Evolutionary conservation across 2,329 filamentous ascomycete genomes (phyloP), one percentile per base, ranked within the genome.

Genomic region (Westerdykella sp.): DNA sequence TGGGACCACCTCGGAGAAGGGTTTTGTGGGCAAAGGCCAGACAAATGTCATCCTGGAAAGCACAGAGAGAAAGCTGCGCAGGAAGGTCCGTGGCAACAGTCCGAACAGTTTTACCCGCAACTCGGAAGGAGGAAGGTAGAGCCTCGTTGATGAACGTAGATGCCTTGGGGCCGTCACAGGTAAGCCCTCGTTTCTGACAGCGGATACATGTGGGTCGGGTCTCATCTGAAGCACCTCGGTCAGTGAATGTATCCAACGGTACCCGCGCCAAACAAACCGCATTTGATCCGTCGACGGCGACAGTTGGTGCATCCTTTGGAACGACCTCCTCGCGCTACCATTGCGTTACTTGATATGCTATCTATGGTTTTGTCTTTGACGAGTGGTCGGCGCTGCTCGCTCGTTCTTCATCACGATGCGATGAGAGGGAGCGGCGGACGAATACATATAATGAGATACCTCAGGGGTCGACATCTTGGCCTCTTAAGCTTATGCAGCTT

Each of bases 291-390:
- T 21, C 57, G 49, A 31, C 50, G 50, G 14, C 57, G 54, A 44
- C 57, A 62, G n/a, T 55, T 49, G 4, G 48, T 37, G 34, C 58
- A 62, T 15, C 57, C 57, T 42, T 52, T 59, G 4, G 58, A 62
- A 35, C 58, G 57, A 9, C 58, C 58, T 34, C 57, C 57, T 42
- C 56, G 50, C 34, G 51, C 57, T 22, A 62, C 58, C 58, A 62
- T 62, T 15, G 16, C 25, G 25, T 10, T 4, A 28, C 9, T 10
- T 28, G 11, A 12, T 12, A 12, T 28, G 7, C 25, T 12, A 12
- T 5, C 9, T 28, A 28, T 12, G 9, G 25, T 28, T 28, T 12
- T 35, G n/a, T n/a, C 22, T 38, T 38, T 6, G 36, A 38, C 13
- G 13, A 10, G 5, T 10, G 7, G 12, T 22, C 36, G 15, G 36